phyloP scores from a whole-genome alignment of 2,329 filamentous ascomycete genomes.

The Aspergillus fischeri region DNA sequence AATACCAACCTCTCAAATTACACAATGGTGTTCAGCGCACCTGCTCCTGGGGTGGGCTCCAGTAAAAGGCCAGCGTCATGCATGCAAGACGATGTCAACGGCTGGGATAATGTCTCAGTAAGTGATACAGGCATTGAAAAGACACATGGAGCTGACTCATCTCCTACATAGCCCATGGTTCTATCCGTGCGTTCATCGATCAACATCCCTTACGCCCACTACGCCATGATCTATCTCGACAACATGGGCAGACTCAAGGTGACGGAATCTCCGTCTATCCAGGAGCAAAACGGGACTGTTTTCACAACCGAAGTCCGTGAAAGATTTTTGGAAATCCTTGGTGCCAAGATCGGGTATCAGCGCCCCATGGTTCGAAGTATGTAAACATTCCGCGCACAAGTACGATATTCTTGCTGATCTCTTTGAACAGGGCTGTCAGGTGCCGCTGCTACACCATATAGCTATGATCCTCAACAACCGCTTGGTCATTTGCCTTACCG shows the following conservation, averaged over 20 bases:
- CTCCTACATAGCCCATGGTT: slow-evolving; percentile 24
- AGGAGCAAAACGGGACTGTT: slow-evolving; percentile 26
- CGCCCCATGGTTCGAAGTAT: slow-evolving; percentile 25
- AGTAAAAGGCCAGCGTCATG: slow-evolving; percentile 30
- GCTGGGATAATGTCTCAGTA: slow-evolving; percentile 31
- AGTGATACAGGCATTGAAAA: slow-evolving; percentile 5
- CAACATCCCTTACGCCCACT: slow-evolving; percentile 30
- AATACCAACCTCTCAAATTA: not conserved
- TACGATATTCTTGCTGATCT: not conserved
- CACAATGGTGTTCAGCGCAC: slow-evolving; percentile 28
- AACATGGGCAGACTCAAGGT: slow-evolving; percentile 30
- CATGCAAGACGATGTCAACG: slow-evolving; percentile 22
- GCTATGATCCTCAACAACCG: slow-evolving; percentile 6
- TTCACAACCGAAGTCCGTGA: slow-evolving; percentile 34
- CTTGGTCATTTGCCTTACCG: slow-evolving; percentile 14
- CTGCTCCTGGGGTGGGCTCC: slow-evolving; percentile 20
- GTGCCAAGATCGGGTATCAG: slow-evolving; percentile 27
- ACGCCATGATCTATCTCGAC: slow-evolving; percentile 36
- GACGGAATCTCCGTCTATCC: slow-evolving; percentile 30
- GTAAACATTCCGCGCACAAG: slow-evolving; percentile 5
- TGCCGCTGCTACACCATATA: slow-evolving; percentile 15
- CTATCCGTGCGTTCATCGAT: slow-evolving; percentile 19
- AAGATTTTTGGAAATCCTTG: slow-evolving; percentile 32
- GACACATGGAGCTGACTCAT: not conserved
- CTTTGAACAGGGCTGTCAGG: slow-evolving; percentile 7